Evolutionary conservation across 2,329 filamentous ascomycete genomes (phyloP).

Genomic region (Oidium heveae): DNA sequence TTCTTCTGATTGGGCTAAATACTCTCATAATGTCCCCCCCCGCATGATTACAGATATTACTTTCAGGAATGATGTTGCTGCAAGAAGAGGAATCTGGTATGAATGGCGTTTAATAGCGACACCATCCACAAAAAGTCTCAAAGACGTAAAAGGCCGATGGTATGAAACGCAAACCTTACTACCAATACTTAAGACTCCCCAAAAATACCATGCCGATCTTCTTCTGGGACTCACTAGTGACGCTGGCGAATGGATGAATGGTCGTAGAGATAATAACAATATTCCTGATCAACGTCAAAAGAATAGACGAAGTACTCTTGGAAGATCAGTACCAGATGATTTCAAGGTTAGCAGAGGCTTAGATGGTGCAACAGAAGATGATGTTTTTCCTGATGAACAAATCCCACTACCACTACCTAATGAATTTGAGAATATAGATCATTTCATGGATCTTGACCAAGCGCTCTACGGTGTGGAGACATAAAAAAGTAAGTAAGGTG

Average conservation of each 20-base stretch:
- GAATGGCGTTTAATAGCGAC: constrained; percentile 13
- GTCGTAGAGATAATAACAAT: constrained; percentile 17
- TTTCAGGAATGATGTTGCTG: constrained; percentile 23
- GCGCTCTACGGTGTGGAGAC: neutral
- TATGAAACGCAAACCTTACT: constrained; percentile 29
- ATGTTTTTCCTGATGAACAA: constrained; percentile 10
- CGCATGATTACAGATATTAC: constrained; percentile 16
- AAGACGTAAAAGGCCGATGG: constrained; percentile 32
- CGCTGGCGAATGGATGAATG: constrained; percentile 21
- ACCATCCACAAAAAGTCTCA: constrained; percentile 13
- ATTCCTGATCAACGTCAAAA: constrained; percentile 10
- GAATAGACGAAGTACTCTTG: constrained; percentile 14
- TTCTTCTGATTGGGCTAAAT: constrained; percentile 16
- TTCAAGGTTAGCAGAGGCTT: constrained; percentile 14
- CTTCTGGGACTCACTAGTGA: constrained; percentile 17
- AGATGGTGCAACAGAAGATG: constrained; percentile 11
- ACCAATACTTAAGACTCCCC: constrained; percentile 13
- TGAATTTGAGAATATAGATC: constrained; percentile 3
- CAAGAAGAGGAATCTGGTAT: constrained; percentile 9
- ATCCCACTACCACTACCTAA: neutral
- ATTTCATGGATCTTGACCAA: constrained; percentile 4
- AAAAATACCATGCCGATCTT: constrained; percentile 14
- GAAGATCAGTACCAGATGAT: constrained; percentile 12
- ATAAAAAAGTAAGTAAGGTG: no score
- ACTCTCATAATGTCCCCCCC: constrained; percentile 18